Evolutionary conservation across 192 early-diverging fungal species (phyloP), one percentile per base, ranked within the genome.

Genomic region (Backusella westeae): DNA sequence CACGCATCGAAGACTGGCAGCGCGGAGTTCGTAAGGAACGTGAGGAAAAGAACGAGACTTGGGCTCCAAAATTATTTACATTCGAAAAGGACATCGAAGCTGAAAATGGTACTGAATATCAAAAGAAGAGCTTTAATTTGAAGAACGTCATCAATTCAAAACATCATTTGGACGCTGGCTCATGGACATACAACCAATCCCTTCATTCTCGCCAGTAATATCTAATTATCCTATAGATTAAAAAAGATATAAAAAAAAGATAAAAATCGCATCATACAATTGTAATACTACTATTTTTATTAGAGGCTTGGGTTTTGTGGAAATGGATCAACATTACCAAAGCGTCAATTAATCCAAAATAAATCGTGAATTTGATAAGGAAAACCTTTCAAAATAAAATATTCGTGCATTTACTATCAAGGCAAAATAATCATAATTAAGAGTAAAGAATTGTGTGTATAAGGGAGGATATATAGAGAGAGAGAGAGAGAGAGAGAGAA

Each of bases 1-100:
- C 88, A 10, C 84, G 80, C 59, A 90, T 93, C 19, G 92, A 93
- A 76, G 88, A 91, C n/a, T 80, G 79, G 26, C 91, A 93, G 82
- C 85, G 92, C 19, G 82, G 69, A n/a, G 56, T 90, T 52, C 87
- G 89, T 67, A 90, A 86, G 78, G 79, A 82, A 34, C 88, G 92
- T 34, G 88, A 88, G 17, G 87, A 87, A 73, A 77, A 81, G 36
- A 84, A 82, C 23, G 85, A 85, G 59, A 85, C 42, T 9, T 83
- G 82, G 82, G 56, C 34, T 34, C 82, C 82, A 8, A 59, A 34
- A 1, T 71, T 80, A 17, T 83, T 83, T 42, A 44, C 32, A 23
- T 80, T 80, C 38, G 69, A 72, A 23, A 59, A 77, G 36, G 82
- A 83, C 53, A 41, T 34, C 1, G 36, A 77, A 1, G 52, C 44